These are phyloP conservation scores for Xerocomus spinulosus DNA, from an alignment of 768 basidiomycete species.

Conservation along the genomic window DNA sequence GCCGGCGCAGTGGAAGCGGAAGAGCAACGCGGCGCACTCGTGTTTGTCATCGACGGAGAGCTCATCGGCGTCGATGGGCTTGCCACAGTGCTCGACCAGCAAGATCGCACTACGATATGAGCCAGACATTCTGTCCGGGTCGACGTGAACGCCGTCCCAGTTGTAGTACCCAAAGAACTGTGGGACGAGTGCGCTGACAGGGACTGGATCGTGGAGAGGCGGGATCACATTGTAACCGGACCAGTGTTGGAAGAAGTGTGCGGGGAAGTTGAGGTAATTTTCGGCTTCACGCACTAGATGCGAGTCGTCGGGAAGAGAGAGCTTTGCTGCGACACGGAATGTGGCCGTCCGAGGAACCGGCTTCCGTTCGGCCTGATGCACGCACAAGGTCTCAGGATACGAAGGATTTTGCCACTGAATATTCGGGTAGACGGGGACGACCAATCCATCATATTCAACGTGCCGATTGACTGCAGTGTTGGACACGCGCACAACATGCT, in stretches of 20 bases:
- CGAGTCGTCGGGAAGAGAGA: constrained; percentile 32
- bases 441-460: constrained; percentile 2
- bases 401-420: constrained; percentile 20
- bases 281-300: constrained; percentile 33
- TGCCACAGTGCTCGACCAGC: constrained; percentile 35
- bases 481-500: neutral
- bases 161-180: constrained; percentile 62
- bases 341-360: constrained; percentile 28
- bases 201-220: constrained; percentile 40
- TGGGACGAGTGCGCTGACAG: constrained; percentile 50
- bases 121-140: too few species aligned
- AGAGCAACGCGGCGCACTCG: constrained; percentile 37
- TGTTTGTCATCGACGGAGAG: constrained; percentile 33
- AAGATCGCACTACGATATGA: constrained; percentile 11
- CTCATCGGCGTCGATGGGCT: constrained; percentile 21
- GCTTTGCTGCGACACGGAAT: constrained; percentile 41
- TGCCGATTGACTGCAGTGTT: neutral
- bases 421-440: constrained; percentile 4
- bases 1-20: constrained; percentile 37
- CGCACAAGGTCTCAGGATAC: constrained; percentile 8
- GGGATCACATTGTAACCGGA: constrained; percentile 20
- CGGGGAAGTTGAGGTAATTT: constrained; percentile 25
- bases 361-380: constrained; percentile 2
- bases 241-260: constrained; percentile 29
- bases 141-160: too few species aligned